These are phyloP conservation scores for Chrysosporium queenslandicum DNA, from an alignment of 2,329 filamentous ascomycete species.

Conservation along the genomic window DNA sequence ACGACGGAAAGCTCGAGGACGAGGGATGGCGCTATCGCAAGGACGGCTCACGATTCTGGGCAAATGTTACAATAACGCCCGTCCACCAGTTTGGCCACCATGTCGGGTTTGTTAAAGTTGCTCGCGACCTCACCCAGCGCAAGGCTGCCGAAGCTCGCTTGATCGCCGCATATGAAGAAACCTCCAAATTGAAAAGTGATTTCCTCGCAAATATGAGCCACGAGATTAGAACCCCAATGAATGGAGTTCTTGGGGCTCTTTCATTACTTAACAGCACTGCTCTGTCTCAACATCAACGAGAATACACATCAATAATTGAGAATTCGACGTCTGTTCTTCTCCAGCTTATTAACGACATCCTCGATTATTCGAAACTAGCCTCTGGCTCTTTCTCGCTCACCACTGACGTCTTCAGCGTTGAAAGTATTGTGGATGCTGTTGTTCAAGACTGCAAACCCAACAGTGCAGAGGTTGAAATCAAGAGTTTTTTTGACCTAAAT, in stretches of 20 bases:
- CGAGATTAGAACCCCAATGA: conserved; percentile 56
- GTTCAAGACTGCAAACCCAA: conserved; percentile 42
- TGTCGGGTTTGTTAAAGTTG: conserved; percentile 51
- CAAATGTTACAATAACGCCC: conserved; percentile 50
- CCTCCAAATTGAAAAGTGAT: conserved; percentile 52
- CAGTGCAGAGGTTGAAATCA: conserved; percentile 40
- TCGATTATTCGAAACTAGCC: conserved; percentile 56
- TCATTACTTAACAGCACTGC: conserved; percentile 47
- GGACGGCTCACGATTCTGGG: conserved; percentile 51
- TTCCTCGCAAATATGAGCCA: conserved; percentile 56
- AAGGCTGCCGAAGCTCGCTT: conserved; percentile 47
- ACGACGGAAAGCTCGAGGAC: conserved; percentile 48
- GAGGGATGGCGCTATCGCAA: conserved; percentile 52
- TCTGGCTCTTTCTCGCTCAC: conserved; percentile 51
- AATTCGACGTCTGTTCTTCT: conserved; percentile 51
- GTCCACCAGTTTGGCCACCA: conserved; percentile 45
- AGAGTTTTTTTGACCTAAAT: conserved; percentile 36
- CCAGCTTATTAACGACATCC: conserved; percentile 55
- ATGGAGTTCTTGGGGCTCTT: conserved; percentile 52
- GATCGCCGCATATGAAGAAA: conserved; percentile 51
- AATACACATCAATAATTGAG: conserved; percentile 49
- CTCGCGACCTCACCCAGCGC: conserved; percentile 48
- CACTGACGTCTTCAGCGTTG: conserved; percentile 44
- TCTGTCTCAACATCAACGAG: conserved; percentile 46
- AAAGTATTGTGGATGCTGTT: conserved; percentile 39